Conservation (phyloP, 164 flowering plant genomes). For the Sedum album region DNA sequence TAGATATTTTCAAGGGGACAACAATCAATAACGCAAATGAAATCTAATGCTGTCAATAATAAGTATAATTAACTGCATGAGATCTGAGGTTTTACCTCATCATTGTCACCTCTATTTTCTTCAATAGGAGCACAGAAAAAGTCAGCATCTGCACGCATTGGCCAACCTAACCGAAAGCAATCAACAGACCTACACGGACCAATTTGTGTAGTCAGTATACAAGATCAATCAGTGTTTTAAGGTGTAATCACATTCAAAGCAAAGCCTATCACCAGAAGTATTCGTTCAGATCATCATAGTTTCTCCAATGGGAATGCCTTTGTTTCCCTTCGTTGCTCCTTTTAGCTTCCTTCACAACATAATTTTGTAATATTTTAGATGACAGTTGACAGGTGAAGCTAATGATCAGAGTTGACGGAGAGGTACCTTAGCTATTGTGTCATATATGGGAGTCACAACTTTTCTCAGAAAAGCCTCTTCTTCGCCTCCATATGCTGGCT, state of each 20-base stretch:
- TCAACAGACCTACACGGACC: conserved; percentile 63
- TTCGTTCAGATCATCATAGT: conserved; percentile 92
- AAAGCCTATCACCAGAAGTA: conserved; percentile 63
- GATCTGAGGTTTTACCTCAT: conserved; percentile 32
- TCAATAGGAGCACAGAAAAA: conserved; percentile 51
- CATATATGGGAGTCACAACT: conserved; percentile 84
- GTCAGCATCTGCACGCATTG: conserved; percentile 94
- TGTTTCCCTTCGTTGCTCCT: conserved; percentile 64
- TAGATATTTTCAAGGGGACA: too few relatives aligned
- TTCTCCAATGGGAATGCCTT: conserved; percentile 95
- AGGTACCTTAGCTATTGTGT: conserved; percentile 58
- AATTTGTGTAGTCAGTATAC: background rate
- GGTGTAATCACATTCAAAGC: background rate
- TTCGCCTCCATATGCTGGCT: conserved; percentile 92
- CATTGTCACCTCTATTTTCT: conserved; percentile 24
- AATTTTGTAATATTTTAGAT: background rate
- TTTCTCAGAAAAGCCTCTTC: conserved; percentile 73
- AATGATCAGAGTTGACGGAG: background rate
- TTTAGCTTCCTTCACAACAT: conserved; percentile 60
- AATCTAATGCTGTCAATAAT: background rate
- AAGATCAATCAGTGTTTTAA: background rate
- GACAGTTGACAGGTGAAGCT: background rate
- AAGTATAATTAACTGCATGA: background rate
- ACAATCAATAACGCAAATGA: background rate
- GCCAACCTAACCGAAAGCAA: conserved; percentile 92